Evolutionary conservation across 805 yeast genomes (phyloP).

Genomic region (Cephaloascus fragrans): DNA sequence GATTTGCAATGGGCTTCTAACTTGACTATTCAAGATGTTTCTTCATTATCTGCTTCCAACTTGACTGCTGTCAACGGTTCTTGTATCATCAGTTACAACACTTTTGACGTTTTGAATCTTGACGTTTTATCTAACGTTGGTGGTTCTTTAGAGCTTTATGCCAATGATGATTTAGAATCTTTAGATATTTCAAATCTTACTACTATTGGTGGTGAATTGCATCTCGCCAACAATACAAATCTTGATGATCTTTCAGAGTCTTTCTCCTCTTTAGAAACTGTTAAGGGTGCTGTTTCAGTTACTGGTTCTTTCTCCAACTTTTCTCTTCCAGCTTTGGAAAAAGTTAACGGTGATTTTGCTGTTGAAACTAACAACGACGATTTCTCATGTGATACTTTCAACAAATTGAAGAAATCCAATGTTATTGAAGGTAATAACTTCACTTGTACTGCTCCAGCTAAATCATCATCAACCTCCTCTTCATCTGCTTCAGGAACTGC

Average conservation of each 20-base stretch:
- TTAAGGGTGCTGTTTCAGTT: slow-evolving; percentile 31
- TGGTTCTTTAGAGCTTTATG: slow-evolving; percentile 27
- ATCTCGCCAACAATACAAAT: slow-evolving; percentile 28
- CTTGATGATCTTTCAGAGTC: slow-evolving; percentile 20
- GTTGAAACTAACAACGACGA: slow-evolving; percentile 23
- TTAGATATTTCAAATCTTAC: slow-evolving; percentile 18
- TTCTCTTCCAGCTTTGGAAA: slow-evolving; percentile 22
- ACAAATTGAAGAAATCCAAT: slow-evolving; percentile 18
- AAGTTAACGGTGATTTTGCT: slow-evolving; percentile 32
- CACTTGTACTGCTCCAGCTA: slow-evolving; percentile 25
- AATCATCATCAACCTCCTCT: slow-evolving; percentile 10
- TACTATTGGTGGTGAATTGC: slow-evolving; percentile 29
- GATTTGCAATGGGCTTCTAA: slow-evolving; percentile 30
- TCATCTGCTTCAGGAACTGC: slow-evolving; percentile 5
- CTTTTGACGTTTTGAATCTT: slow-evolving; percentile 19
- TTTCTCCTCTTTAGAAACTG: slow-evolving; percentile 17
- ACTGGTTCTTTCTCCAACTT: slow-evolving; percentile 27
- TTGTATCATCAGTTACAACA: slow-evolving; percentile 27
- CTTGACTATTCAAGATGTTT: slow-evolving; percentile 31
- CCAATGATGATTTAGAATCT: slow-evolving; percentile 28
- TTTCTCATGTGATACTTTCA: slow-evolving; percentile 24
- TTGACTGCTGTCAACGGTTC: slow-evolving; percentile 31
- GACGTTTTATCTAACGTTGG: slow-evolving; percentile 23
- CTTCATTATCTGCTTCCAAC: slow-evolving; percentile 17
- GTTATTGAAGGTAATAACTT: slow-evolving; percentile 34